Conservation (phyloP, 1,284 basidiomycete genomes). For the Pascua sp. region DNA sequence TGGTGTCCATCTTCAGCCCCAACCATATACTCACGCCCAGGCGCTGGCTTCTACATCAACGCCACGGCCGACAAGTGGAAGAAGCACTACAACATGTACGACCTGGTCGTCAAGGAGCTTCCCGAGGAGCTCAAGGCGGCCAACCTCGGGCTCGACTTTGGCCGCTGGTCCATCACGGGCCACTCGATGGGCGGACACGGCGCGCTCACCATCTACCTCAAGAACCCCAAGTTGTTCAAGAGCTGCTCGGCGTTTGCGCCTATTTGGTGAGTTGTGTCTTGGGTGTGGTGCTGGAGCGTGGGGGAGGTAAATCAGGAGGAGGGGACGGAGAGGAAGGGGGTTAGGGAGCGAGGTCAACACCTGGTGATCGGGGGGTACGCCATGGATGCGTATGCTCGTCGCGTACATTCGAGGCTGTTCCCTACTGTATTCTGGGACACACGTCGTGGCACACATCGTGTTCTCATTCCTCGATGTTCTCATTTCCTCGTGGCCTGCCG, state of each 20-base stretch:
- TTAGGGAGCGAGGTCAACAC: background rate
- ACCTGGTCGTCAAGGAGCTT: constrained; percentile 75
- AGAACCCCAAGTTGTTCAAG: constrained; percentile 65
- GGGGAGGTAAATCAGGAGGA: background rate
- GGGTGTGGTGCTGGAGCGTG: no score
- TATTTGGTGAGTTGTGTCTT: constrained; percentile 55
- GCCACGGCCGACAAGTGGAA: constrained; percentile 75
- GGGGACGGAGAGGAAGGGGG: no score
- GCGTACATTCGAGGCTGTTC: background rate
- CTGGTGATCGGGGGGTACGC: background rate
- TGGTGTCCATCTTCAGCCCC: no score
- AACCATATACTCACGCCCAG: constrained; percentile 42
- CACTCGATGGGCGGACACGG: constrained; percentile 96
- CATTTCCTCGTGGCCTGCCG: no score
- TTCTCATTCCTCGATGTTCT: no score
- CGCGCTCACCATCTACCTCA: constrained; percentile 85
- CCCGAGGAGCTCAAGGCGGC: constrained; percentile 69
- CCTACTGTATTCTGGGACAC: background rate
- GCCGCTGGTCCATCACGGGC: constrained; percentile 66
- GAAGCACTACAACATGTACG: constrained; percentile 88
- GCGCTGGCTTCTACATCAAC: constrained; percentile 90
- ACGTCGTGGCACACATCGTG: no score
- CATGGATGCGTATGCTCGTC: no score
- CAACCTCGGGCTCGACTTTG: constrained; percentile 56
- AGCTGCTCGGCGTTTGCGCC: constrained; percentile 94